Conservation (phyloP, 2,329 filamentous ascomycete genomes). For the Neurospora crassa region DNA sequence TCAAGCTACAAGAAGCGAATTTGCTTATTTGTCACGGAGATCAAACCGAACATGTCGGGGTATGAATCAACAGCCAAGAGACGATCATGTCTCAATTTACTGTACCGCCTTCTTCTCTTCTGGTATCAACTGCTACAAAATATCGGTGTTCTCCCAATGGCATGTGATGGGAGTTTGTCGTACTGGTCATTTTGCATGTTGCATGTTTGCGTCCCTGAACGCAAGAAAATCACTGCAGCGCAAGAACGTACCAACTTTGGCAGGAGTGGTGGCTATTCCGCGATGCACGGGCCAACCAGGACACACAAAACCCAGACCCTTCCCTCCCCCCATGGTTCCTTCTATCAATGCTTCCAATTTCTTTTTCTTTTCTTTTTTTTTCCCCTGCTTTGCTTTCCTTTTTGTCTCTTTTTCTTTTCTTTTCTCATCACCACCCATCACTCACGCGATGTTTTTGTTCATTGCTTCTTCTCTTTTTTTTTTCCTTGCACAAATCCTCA, state of each 20-base stretch:
- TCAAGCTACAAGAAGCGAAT: too few species aligned
- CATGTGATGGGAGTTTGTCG: background rate
- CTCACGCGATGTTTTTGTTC: background rate
- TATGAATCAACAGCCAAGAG: background rate
- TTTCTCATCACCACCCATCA: background rate
- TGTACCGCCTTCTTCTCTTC: too few species aligned
- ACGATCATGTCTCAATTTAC: background rate
- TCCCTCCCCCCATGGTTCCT: background rate
- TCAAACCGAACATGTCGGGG: rapidly evolving
- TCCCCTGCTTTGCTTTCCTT: too few species aligned
- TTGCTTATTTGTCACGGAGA: too few species aligned
- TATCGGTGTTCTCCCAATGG: background rate
- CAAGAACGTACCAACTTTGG: background rate
- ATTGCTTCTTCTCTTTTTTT: too few species aligned
- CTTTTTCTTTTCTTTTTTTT: background rate
- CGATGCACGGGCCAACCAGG: background rate
- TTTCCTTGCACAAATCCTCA: too few species aligned
- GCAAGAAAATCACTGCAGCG: background rate
- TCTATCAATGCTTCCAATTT: background rate
- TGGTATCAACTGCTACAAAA: background rate
- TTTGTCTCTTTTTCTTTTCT: too few species aligned
- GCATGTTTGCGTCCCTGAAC: background rate
- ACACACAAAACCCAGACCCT: background rate
- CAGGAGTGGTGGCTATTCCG: background rate
- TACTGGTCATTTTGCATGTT: background rate